Percentiles rank a stretch among this genome's conserved stretches.
These are phyloP conservation scores for Skeletonema costatum DNA, from an alignment of 108 stramenopile species.

Conservation along the genomic window DNA sequence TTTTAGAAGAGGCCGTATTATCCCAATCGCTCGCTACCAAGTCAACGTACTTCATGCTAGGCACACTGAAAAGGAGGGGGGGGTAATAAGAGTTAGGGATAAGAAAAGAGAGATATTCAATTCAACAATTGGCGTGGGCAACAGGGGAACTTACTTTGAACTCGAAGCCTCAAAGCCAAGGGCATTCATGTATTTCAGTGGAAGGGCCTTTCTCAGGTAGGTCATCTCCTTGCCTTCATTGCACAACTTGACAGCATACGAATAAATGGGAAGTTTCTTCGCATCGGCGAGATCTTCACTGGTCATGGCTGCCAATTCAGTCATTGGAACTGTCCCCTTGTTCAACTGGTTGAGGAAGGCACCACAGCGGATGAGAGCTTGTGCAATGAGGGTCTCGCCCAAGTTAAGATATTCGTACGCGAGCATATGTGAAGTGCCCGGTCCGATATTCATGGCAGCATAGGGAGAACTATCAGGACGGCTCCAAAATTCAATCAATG, in stretches of 20 bases:
- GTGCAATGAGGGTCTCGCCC: background rate
- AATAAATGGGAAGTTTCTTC: background rate
- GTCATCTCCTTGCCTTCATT: background rate
- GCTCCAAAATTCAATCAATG: slow-evolving; percentile 1
- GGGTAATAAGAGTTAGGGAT: background rate
- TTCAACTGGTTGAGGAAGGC: slow-evolving; percentile 10
- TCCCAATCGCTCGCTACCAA: slow-evolving; percentile 4
- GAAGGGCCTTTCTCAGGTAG: background rate
- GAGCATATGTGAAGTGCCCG: slow-evolving; percentile 2
- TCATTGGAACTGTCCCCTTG: slow-evolving; percentile 1
- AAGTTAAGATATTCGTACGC: slow-evolving; percentile 3
- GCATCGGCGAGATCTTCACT: background rate
- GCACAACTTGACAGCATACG: background rate
- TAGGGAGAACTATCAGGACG: background rate
- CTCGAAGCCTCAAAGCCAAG: background rate
- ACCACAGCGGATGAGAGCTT: background rate
- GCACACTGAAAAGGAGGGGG: background rate
- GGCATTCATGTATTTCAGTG: slow-evolving; percentile 8
- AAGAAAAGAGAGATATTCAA: background rate
- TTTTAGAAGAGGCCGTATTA: background rate
- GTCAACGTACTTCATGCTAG: slow-evolving; percentile 7
- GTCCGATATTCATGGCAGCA: background rate
- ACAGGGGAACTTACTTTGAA: background rate
- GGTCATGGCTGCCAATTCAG: background rate
- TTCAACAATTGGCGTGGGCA: background rate